These are phyloP conservation scores for Erodium maritimum DNA, from an alignment of 345 rosid species.

Conservation along the genomic window DNA sequence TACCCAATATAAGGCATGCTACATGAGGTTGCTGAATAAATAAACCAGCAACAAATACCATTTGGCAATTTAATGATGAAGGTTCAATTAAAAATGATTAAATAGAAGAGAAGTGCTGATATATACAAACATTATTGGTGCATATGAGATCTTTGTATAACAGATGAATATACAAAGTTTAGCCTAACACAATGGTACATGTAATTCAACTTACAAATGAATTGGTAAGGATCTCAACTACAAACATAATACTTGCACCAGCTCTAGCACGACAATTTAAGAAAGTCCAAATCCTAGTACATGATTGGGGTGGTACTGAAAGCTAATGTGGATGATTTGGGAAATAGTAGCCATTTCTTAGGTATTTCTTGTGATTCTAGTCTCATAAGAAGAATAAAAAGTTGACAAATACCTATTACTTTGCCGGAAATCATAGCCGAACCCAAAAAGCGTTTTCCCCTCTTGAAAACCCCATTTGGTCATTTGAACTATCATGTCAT, in stretches of 20 bases:
- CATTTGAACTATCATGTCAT: conserved; percentile 94
- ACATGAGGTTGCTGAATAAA: neutral
- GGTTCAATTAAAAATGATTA: neutral
- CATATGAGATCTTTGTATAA: neutral
- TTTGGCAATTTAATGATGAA: neutral
- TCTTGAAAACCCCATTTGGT: conserved; percentile 89
- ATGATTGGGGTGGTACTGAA: neutral
- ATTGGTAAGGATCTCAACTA: neutral
- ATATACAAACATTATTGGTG: neutral
- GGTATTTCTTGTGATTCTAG: neutral
- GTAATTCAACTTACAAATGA: neutral
- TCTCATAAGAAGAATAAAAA: neutral
- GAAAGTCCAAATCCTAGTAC: neutral
- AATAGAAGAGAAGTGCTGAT: neutral
- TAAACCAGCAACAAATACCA: neutral
- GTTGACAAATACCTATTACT: conserved; percentile 62
- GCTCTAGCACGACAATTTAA: neutral
- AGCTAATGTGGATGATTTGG: neutral
- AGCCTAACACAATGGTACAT: neutral
- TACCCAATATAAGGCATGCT: neutral
- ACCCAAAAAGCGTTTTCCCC: conserved; percentile 88
- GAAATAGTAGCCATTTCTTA: neutral
- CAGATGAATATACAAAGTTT: neutral
- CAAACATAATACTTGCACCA: neutral
- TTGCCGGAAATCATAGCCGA: conserved; percentile 95